phyloP scores from a whole-genome alignment of 2,329 filamentous ascomycete species.

The Neophaeococcomyces aloes region DNA sequence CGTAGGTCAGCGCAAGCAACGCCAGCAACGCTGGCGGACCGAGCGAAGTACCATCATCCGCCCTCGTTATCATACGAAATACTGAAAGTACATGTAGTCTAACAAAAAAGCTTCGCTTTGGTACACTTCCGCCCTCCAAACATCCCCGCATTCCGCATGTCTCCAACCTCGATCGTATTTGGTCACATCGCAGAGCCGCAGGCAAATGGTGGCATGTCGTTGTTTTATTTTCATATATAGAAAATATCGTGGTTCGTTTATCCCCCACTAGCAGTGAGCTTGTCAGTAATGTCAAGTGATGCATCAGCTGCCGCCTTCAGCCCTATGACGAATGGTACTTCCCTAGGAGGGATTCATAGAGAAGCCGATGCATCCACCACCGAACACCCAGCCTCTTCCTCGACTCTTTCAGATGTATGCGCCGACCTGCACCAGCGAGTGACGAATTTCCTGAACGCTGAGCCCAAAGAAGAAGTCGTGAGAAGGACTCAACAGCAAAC shows the following conservation, averaged over 20 bases:
- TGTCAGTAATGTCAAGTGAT: slow-evolving; percentile 11
- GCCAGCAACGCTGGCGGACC: too few species aligned
- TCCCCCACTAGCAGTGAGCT: slow-evolving; percentile 1
- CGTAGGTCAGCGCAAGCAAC: too few species aligned
- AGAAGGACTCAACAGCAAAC: slow-evolving; percentile 63
- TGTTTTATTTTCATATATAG: too few species aligned
- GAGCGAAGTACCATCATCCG: too few species aligned
- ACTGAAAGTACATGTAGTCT: too few species aligned
- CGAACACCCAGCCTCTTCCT: slow-evolving; percentile 11
- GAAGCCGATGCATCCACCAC: slow-evolving; percentile 18
- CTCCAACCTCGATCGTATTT: slow-evolving; percentile 4
- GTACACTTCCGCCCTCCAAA: neutral
- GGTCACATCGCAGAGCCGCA: too few species aligned
- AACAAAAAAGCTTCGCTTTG: too few species aligned
- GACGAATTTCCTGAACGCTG: slow-evolving; percentile 53
- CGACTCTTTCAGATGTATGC: slow-evolving; percentile 49
- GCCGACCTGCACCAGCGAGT: slow-evolving; percentile 51
- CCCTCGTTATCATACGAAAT: too few species aligned
- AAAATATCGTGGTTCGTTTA: too few species aligned
- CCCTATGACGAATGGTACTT: slow-evolving; percentile 20
- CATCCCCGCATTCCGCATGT: slow-evolving; percentile 9
- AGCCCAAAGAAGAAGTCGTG: slow-evolving; percentile 46
- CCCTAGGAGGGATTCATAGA: slow-evolving; percentile 14
- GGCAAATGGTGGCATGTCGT: too few species aligned
- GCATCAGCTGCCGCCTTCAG: slow-evolving; percentile 21